phyloP scores from a whole-genome alignment of 2,329 filamentous ascomycete genomes.

The Mycosphaerella arachidis region DNA sequence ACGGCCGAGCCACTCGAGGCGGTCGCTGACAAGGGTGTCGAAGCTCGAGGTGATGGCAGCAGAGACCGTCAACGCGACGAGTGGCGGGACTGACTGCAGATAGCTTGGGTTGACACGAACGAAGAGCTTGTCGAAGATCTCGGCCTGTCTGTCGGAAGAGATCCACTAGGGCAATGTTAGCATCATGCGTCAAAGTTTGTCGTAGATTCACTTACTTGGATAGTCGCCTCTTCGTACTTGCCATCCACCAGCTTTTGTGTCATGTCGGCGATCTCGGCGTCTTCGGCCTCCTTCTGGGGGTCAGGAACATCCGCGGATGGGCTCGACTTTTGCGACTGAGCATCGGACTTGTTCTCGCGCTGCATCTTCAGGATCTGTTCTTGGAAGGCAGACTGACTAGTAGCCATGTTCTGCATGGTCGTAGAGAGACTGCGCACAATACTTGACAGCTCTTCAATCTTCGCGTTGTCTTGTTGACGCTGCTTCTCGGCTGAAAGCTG shows the following conservation, averaged over 20 bases:
- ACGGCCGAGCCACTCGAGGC: constrained; percentile 56
- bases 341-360: constrained; percentile 42
- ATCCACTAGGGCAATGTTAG: constrained; percentile 47
- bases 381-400: constrained; percentile 65
- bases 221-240: constrained; percentile 44
- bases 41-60: constrained; percentile 58
- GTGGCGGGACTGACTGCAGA: constrained; percentile 51
- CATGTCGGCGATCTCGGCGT: constrained; percentile 58
- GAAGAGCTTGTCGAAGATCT: constrained; percentile 61
- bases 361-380: constrained; percentile 46
- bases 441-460: constrained; percentile 68
- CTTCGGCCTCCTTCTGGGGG: constrained; percentile 44
- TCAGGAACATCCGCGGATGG: constrained; percentile 13
- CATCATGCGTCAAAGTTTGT: constrained; percentile 30
- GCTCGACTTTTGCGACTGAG: constrained; percentile 6
- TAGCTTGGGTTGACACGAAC: constrained; percentile 54
- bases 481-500: constrained; percentile 49
- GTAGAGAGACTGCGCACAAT: constrained; percentile 63
- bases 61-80: constrained; percentile 58
- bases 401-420: constrained; percentile 65
- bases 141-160: constrained; percentile 54
- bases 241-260: constrained; percentile 58
- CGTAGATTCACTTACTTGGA: constrained; percentile 30
- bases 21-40: constrained; percentile 49
- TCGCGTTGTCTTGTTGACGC: constrained; percentile 53